Evolutionary conservation across 2,329 filamentous ascomycete genomes (phyloP).

Genomic region (Didymella lethalis): DNA sequence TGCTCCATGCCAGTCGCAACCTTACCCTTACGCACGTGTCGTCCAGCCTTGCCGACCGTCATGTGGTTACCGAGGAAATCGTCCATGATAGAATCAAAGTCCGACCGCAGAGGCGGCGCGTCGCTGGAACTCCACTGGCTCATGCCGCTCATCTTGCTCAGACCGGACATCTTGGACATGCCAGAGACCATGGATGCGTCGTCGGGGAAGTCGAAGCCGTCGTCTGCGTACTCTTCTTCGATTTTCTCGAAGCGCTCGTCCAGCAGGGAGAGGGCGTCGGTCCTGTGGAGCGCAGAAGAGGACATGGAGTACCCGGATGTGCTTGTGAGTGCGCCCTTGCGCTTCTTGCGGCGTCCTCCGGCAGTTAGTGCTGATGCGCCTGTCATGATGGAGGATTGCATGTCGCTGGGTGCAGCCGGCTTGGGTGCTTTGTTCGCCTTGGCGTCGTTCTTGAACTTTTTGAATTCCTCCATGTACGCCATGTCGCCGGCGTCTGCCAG

Average conservation of each 20-base stretch:
- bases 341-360: conserved; percentile 87
- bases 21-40: conserved; percentile 77
- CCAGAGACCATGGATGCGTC: conserved; percentile 59
- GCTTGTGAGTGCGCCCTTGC: conserved; percentile 90
- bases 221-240: conserved; percentile 76
- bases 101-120: conserved; percentile 68
- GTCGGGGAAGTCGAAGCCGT: conserved; percentile 46
- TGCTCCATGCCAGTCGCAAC: conserved; percentile 84
- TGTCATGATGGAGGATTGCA: conserved; percentile 75
- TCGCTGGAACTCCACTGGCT: conserved; percentile 48
- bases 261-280: conserved; percentile 82
- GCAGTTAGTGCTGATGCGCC: conserved; percentile 71
- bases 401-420: conserved; percentile 64
- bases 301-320: conserved; percentile 92
- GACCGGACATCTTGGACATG: conserved; percentile 61
- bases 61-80: conserved; percentile 84
- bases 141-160: conserved; percentile 49
- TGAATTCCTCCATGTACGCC: conserved; percentile 91
- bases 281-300: conserved; percentile 84
- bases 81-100: conserved; percentile 91
- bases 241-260: conserved; percentile 92
- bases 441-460: conserved; percentile 86
- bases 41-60: conserved; percentile 67
- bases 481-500: conserved; percentile 64
- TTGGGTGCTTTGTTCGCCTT: conserved; percentile 57